These are phyloP conservation scores for Arxiozyma bovina DNA, from an alignment of 1,139 yeast species.

Conservation along the genomic window DNA sequence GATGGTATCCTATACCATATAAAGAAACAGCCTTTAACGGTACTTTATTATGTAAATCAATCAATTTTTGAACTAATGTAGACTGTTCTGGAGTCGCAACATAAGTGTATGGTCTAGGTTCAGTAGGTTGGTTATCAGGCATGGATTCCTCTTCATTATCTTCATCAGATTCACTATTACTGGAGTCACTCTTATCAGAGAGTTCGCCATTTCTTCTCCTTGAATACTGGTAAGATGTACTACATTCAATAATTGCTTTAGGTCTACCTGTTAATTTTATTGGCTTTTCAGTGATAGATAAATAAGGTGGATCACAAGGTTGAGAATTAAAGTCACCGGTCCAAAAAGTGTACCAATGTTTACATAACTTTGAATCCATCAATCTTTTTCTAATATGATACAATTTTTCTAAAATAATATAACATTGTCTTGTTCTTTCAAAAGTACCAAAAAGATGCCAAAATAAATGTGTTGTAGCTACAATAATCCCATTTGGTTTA, in stretches of 20 bases:
- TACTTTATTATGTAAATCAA: conserved; percentile 43
- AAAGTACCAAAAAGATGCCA: conserved; percentile 90
- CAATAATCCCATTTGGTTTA: conserved; percentile 40
- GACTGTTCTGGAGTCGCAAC: conserved; percentile 40
- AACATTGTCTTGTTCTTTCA: conserved; percentile 72
- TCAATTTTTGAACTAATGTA: conserved; percentile 36
- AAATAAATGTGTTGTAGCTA: conserved; percentile 76
- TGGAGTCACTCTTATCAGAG: conserved; percentile 10
- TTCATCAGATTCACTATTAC: conserved; percentile 16
- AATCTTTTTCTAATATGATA: conserved; percentile 36
- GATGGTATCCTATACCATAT: conserved; percentile 55
- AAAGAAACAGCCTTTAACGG: conserved; percentile 51
- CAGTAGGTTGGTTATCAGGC: conserved; percentile 36
- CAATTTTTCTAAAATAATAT: conserved; percentile 44
- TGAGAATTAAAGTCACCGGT: conserved; percentile 84
- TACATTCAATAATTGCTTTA: conserved; percentile 39
- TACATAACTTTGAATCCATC: neutral
- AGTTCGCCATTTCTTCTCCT: conserved; percentile 30
- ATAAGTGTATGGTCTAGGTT: conserved; percentile 45
- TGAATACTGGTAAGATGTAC: conserved; percentile 45
- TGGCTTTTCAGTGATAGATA: conserved; percentile 54
- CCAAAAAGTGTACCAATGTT: conserved; percentile 24
- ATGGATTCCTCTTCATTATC: conserved; percentile 35
- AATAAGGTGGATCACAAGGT: conserved; percentile 70
- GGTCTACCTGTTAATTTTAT: conserved; percentile 36